Conservation (phyloP, 768 basidiomycete genomes). For the Boletellus ananiceps region DNA sequence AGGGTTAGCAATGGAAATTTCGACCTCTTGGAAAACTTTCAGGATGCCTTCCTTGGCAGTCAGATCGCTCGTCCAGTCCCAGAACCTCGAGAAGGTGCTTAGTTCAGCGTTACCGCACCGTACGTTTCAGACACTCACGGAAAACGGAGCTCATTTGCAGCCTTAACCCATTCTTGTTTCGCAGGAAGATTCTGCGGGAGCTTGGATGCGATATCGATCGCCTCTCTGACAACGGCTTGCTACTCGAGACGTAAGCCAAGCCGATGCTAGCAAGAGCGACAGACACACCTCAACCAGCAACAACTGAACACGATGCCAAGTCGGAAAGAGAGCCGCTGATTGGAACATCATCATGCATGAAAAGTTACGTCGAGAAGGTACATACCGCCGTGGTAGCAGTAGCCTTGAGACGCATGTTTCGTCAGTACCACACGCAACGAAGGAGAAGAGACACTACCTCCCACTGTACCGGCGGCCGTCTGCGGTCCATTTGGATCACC, state of each 20-base stretch:
- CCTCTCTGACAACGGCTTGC: slow-evolving; percentile 17
- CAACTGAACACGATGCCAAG: slow-evolving; percentile 17
- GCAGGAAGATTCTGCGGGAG: neutral
- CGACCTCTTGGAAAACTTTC: neutral
- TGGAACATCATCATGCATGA: neutral
- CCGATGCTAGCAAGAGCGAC: neutral
- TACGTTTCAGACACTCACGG: slow-evolving; percentile 9
- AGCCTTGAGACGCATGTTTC: slow-evolving; percentile 5
- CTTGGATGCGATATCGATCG: slow-evolving; percentile 10
- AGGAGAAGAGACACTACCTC: neutral
- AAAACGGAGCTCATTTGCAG: slow-evolving; percentile 12
- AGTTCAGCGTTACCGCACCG: neutral
- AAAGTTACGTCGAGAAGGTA: neutral
- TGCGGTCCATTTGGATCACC: slow-evolving; percentile 16
- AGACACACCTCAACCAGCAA: slow-evolving; percentile 12
- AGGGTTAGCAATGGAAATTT: neutral
- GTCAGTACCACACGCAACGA: neutral
- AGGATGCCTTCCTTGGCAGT: neutral
- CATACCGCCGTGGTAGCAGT: slow-evolving; percentile 20
- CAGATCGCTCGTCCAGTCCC: slow-evolving; percentile 2
- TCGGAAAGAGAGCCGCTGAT: slow-evolving; percentile 19
- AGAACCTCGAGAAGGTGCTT: slow-evolving; percentile 6
- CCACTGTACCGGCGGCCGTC: slow-evolving; percentile 2
- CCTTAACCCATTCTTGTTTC: slow-evolving; percentile 7
- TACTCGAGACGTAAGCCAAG: neutral